Base-by-base conservation (phyloP, 306 rosid species). In the Prunus dulcis region DNA sequence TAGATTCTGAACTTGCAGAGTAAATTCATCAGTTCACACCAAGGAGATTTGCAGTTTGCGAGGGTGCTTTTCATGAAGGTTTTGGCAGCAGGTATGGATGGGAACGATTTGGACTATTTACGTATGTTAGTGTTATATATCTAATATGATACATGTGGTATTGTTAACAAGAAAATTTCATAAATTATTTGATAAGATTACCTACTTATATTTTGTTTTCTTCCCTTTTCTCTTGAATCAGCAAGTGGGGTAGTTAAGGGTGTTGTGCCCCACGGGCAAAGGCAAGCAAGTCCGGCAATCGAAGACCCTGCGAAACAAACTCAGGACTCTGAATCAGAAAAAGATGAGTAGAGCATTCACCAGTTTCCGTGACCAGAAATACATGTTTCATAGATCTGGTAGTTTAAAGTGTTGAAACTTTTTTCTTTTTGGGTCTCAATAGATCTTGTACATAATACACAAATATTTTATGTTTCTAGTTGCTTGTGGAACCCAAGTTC, bases 21-120 rank as follows among this genome's bases (percentile, higher is more conserved):
- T 78, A 88, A 86, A 73, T 80, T 86, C 79, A 22, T 88, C 62
- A 82, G 79, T 10, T 72, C 80, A 72, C 80, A 84, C 81, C 88
- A 76, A 82, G 72, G 79, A 8, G 87, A 88, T 65, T 9, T 88
- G 14, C 78, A 75, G 66, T 70, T 82, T 78, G 88, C 84, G 64
- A 84, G 75, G 81, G 46, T 80, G 45, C 12, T 82, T 68, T 9
- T 52, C 32, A 14, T 62, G 61, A 86, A 88, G 73, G 12, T 64
- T 58, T 7, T 84, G 61, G 63, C 23, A 43, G 80, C 70, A 74
- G 90, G 92, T 88, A 86, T 28, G 78, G 38, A 34, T 71, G 45
- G 6, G 52, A 20, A 62, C 14, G 69, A 45, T 50, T 72, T 73
- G 20, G n/a, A 3, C 14, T 20, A 7, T 28, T 14, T 53, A n/a